A percentile compares a stretch with the other conserved stretches of the same genome.
Conservation (phyloP, 768 basidiomycete genomes). For the Leccinum olivaceopallidum region DNA sequence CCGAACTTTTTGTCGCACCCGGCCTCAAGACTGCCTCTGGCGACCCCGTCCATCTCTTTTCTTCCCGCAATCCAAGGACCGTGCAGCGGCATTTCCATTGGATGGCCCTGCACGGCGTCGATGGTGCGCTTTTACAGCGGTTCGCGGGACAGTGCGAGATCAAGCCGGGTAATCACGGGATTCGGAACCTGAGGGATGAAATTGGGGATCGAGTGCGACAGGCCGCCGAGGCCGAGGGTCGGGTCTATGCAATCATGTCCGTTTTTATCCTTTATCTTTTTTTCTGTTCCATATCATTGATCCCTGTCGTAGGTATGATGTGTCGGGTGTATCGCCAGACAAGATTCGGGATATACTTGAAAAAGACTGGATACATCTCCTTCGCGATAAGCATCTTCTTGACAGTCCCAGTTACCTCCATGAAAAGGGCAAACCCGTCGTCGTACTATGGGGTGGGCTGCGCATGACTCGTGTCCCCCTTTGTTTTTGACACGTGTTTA, state of each 20-base stretch:
- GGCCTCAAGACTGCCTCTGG: slow-evolving; percentile 60
- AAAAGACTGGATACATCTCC: slow-evolving; percentile 73
- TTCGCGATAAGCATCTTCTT: slow-evolving; percentile 58
- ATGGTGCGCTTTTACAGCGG: slow-evolving; percentile 81
- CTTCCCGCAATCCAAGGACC: slow-evolving; percentile 73
- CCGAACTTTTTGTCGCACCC: slow-evolving; percentile 69
- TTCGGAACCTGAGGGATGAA: slow-evolving; percentile 68
- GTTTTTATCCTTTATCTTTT: slow-evolving; percentile 23
- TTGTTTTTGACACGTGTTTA: not conserved
- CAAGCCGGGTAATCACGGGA: slow-evolving; percentile 52
- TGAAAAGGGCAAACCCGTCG: slow-evolving; percentile 68
- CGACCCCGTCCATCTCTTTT: slow-evolving; percentile 70
- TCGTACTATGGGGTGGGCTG: slow-evolving; percentile 67
- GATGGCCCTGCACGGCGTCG: slow-evolving; percentile 83
- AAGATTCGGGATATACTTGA: slow-evolving; percentile 67
- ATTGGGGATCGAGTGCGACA: slow-evolving; percentile 69
- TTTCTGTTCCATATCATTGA: not conserved
- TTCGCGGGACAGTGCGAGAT: slow-evolving; percentile 69
- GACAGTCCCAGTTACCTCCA: slow-evolving; percentile 73
- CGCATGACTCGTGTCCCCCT: not conserved
- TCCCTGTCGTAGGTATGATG: slow-evolving; percentile 65
- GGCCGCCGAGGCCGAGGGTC: slow-evolving; percentile 77
- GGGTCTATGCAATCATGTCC: slow-evolving; percentile 85
- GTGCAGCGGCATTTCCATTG: slow-evolving; percentile 59
- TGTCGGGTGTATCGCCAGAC: slow-evolving; percentile 72